Percentiles rank a stretch among this genome's conserved stretches.
Conservation (phyloP, 2,329 filamentous ascomycete species). For the Calonectria honghensis region DNA sequence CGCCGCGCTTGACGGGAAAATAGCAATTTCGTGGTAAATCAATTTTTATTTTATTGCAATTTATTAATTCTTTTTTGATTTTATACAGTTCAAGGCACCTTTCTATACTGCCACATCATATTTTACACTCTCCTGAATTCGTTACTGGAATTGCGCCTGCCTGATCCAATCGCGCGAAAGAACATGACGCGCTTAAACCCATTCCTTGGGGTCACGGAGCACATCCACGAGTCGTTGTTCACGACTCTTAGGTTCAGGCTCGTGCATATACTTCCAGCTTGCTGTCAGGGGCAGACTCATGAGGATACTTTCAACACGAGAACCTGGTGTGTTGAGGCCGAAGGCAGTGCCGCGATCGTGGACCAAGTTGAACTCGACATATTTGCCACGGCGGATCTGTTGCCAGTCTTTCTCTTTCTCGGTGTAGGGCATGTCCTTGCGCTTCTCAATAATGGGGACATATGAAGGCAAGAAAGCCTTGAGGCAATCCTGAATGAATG, state of each 20-base stretch:
- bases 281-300: slow-evolving; percentile 98
- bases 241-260: slow-evolving; percentile 82
- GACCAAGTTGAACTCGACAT: slow-evolving; percentile 98
- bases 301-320: slow-evolving; percentile 95
- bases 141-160: slow-evolving; percentile 36
- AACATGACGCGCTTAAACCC: slow-evolving; percentile 69
- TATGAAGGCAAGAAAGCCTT: slow-evolving; percentile 93
- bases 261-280: slow-evolving; percentile 96
- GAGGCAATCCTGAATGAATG: slow-evolving; percentile 90
- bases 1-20: too few relatives aligned
- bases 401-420: slow-evolving; percentile 96
- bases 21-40: not conserved
- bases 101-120: slow-evolving; percentile 48
- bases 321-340: slow-evolving; percentile 92
- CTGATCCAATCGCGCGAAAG: not conserved
- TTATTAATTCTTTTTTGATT: slow-evolving; percentile 36
- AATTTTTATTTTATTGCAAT: not conserved
- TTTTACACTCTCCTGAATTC: slow-evolving; percentile 49
- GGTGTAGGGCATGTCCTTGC: slow-evolving; percentile 94
- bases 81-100: slow-evolving; percentile 45
- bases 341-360: slow-evolving; percentile 97
- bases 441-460: slow-evolving; percentile 88
- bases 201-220: slow-evolving; percentile 78
- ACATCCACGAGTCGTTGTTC: slow-evolving; percentile 89
- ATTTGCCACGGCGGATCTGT: slow-evolving; percentile 93